phyloP scores from a whole-genome alignment of 371 early-diverging fungal genomes.

The Parasitella parasitica region DNA sequence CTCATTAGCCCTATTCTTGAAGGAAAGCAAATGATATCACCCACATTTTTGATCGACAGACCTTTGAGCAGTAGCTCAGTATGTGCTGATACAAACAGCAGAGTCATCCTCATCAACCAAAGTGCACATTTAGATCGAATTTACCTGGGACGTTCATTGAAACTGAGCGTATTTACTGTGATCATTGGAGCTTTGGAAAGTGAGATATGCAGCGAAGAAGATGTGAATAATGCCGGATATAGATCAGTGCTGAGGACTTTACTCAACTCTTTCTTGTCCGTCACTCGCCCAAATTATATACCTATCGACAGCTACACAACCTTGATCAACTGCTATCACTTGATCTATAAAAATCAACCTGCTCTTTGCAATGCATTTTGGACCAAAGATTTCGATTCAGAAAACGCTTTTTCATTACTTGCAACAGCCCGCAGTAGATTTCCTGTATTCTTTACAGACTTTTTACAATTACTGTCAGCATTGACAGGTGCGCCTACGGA shows the following conservation, averaged over 20 bases:
- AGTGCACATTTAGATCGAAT: conserved; percentile 21
- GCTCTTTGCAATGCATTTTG: conserved; percentile 34
- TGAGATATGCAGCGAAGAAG: conserved; percentile 30
- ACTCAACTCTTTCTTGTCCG: conserved; percentile 32
- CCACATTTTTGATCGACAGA: conserved; percentile 16
- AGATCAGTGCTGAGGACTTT: conserved; percentile 21
- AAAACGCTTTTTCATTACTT: conserved; percentile 22
- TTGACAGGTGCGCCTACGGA: conserved; percentile 14
- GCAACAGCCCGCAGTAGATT: conserved; percentile 30
- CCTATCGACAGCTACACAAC: conserved; percentile 29
- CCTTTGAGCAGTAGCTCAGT: conserved; percentile 13
- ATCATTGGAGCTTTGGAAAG: conserved; percentile 18
- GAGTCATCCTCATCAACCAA: conserved; percentile 20
- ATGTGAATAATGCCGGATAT: conserved; percentile 31
- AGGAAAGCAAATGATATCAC: conserved; percentile 10
- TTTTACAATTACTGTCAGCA: conserved; percentile 30
- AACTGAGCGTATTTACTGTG: conserved; percentile 31
- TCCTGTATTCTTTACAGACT: conserved; percentile 29
- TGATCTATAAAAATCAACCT: conserved; percentile 30
- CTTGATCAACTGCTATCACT: conserved; percentile 20
- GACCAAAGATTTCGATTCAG: conserved; percentile 18
- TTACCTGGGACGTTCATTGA: conserved; percentile 35
- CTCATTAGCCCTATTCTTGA: conserved; percentile 13
- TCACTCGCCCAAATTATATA: conserved; percentile 27
- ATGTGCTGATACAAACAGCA: neutral